These are phyloP conservation scores for Ambrosia trifida DNA, from an alignment of 129 eudicot genomes.

Conservation along the genomic window DNA sequence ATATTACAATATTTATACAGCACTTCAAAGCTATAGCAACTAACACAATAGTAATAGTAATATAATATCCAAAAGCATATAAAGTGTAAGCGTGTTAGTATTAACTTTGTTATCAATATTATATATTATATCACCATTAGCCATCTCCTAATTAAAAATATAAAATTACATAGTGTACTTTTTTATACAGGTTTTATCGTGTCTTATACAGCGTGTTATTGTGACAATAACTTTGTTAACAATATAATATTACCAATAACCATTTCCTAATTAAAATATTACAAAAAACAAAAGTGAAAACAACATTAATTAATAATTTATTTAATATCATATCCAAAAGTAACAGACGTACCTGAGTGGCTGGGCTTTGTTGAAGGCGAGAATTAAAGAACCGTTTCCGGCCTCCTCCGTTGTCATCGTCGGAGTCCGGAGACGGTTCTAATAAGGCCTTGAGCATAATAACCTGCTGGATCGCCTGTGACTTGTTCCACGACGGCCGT, in stretches of 20 bases:
- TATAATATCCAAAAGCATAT: conserved; percentile 26
- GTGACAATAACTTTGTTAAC: too few species aligned
- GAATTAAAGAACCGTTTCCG: conserved; percentile 50
- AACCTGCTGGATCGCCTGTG: conserved; percentile 99
- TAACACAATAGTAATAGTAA: conserved; percentile 17
- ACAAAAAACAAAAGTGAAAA: too few species aligned
- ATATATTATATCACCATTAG: conserved; percentile 24
- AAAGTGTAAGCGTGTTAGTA: conserved; percentile 26
- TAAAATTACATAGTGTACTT: too few species aligned
- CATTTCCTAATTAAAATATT: too few species aligned
- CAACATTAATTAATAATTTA: too few species aligned
- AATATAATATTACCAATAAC: too few species aligned
- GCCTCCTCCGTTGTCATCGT: conserved; percentile 31
- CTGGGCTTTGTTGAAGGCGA: conserved; percentile 40
- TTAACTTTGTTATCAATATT: conserved; percentile 20
- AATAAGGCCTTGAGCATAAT: conserved; percentile 83
- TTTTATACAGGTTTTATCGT: too few species aligned
- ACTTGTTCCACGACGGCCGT: conserved; percentile 98
- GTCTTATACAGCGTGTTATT: too few species aligned
- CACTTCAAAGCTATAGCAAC: conserved; percentile 26
- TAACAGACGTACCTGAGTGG: conserved; percentile 45
- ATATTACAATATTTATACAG: too few species aligned
- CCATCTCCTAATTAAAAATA: not conserved
- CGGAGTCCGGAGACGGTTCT: conserved; percentile 68
- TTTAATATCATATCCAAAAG: too few species aligned